A percentile compares a stretch with the other conserved stretches of the same genome.
phyloP scores from a whole-genome alignment of 2,329 filamentous ascomycete species.

The Bipolaris cookei region DNA sequence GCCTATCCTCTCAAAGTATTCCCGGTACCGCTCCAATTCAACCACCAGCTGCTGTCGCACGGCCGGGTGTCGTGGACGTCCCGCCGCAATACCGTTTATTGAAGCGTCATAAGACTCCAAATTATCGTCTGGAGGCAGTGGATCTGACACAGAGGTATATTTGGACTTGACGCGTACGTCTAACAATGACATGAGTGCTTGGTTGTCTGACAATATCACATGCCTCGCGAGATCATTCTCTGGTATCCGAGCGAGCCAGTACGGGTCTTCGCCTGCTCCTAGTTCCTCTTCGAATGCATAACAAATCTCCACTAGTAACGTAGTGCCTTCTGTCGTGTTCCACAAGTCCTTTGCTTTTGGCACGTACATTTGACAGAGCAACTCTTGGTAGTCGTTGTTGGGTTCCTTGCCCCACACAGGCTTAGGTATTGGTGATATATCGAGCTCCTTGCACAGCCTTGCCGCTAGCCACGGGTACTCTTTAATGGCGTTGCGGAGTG shows the following conservation, averaged over 20 bases:
- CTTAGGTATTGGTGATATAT: slow-evolving; percentile 75
- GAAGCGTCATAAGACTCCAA: slow-evolving; percentile 32
- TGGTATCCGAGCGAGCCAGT: slow-evolving; percentile 41
- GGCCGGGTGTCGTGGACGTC: slow-evolving; percentile 4
- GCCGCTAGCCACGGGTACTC: slow-evolving; percentile 84
- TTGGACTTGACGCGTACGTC: slow-evolving; percentile 66
- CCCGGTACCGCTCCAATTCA: slow-evolving; percentile 34
- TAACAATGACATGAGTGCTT: slow-evolving; percentile 71
- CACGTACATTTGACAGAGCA: slow-evolving; percentile 79
- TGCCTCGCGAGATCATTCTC: slow-evolving; percentile 70
- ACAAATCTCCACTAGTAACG: slow-evolving; percentile 72
- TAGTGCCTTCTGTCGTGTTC: slow-evolving; percentile 76
- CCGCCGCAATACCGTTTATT: background rate
- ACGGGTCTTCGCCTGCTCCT: slow-evolving; percentile 35
- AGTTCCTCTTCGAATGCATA: slow-evolving; percentile 53
- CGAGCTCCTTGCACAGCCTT: slow-evolving; percentile 78
- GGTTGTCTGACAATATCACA: slow-evolving; percentile 77
- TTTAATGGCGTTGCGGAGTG: slow-evolving; percentile 72
- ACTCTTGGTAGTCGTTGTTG: slow-evolving; percentile 67
- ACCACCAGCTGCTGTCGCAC: slow-evolving; percentile 29
- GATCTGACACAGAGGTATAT: slow-evolving; percentile 74
- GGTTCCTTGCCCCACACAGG: slow-evolving; percentile 82
- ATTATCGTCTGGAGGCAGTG: slow-evolving; percentile 71
- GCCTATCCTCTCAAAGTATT: slow-evolving; percentile 38
- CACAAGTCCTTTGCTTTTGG: slow-evolving; percentile 80